Percentiles rank a stretch among this genome's conserved stretches.
These are phyloP conservation scores for Podaxis sp. DNA, from an alignment of 768 basidiomycete genomes.

Conservation along the genomic window DNA sequence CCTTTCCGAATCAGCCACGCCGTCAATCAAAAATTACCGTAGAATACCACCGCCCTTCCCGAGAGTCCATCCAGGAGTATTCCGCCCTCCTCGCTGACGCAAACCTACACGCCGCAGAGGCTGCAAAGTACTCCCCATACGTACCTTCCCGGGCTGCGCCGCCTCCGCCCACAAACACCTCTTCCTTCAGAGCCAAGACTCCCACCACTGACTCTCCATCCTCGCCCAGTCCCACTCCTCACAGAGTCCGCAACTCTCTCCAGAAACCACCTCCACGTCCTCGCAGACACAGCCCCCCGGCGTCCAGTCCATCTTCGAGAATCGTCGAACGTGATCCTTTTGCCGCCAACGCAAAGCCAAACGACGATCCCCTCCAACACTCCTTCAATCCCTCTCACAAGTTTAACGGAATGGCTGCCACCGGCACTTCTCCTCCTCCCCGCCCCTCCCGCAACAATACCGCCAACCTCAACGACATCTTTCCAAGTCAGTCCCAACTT, in stretches of 20 bases:
- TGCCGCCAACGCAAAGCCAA: slow-evolving; percentile 34
- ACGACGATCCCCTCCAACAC: slow-evolving; percentile 18
- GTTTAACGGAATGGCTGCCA: slow-evolving; percentile 31
- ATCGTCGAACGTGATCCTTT: slow-evolving; percentile 56
- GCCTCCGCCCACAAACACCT: slow-evolving; percentile 21
- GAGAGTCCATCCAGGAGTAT: slow-evolving; percentile 76
- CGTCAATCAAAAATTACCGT: slow-evolving; percentile 63
- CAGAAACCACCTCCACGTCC: slow-evolving; percentile 55
- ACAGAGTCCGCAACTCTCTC: slow-evolving; percentile 48
- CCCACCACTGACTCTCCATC: slow-evolving; percentile 39
- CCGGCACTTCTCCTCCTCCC: slow-evolving; percentile 56
- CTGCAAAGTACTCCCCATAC: slow-evolving; percentile 33
- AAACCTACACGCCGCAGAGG: slow-evolving; percentile 50
- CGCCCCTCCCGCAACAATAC: slow-evolving; percentile 85
- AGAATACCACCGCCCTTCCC: slow-evolving; percentile 71
- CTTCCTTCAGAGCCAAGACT: slow-evolving; percentile 41
- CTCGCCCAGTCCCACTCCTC: slow-evolving; percentile 25
- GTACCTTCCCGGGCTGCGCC: slow-evolving; percentile 35
- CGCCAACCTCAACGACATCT: slow-evolving; percentile 73
- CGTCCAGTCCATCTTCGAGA: slow-evolving; percentile 29
- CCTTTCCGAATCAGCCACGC: slow-evolving; percentile 35
- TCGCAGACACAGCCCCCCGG: slow-evolving; percentile 50
- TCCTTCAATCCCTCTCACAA: slow-evolving; percentile 24
- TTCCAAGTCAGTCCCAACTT: slow-evolving; percentile 37
- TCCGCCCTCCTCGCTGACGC: slow-evolving; percentile 65